These are phyloP conservation scores for Ogataea henricii DNA, from an alignment of 805 yeast species.

Conservation along the genomic window DNA sequence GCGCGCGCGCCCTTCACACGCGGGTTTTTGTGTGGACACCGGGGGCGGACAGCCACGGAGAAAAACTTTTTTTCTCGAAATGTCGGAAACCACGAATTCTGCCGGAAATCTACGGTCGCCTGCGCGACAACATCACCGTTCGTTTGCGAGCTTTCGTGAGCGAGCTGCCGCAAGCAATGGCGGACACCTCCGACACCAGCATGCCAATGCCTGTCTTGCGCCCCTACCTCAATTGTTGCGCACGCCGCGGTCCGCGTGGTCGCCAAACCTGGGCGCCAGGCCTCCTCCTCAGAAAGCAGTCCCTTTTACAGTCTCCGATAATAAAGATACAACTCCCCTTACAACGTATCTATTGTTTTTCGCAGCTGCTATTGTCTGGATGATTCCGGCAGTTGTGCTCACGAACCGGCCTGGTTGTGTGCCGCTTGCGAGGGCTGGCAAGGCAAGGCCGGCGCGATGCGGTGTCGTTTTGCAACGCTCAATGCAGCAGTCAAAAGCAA, in stretches of 20 bases:
- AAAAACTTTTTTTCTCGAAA: constrained; percentile 1
- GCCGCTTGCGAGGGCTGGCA: no score
- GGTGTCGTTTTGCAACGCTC: not conserved
- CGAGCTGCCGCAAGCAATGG: no score
- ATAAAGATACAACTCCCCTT: not conserved
- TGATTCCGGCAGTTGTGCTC: constrained; percentile 7
- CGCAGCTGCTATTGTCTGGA: constrained; percentile 4
- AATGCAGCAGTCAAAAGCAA: not conserved
- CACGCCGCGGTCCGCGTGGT: no score
- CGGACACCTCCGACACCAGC: no score
- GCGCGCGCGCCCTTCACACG: no score
- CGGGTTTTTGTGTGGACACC: no score
- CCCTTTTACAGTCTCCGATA: not conserved
- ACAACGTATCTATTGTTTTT: not conserved
- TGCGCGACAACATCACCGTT: not conserved
- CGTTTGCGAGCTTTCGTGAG: not conserved
- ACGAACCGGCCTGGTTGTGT: not conserved
- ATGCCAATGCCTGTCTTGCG: no score
- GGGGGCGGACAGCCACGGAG: not conserved
- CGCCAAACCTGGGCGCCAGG: not conserved
- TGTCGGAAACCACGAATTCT: not conserved
- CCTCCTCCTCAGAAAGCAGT: not conserved
- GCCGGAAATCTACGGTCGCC: not conserved
- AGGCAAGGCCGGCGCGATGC: not conserved
- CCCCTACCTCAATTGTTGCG: no score